Conservation (phyloP, 1,284 basidiomycete species). For the Malassezia brasiliensis region DNA sequence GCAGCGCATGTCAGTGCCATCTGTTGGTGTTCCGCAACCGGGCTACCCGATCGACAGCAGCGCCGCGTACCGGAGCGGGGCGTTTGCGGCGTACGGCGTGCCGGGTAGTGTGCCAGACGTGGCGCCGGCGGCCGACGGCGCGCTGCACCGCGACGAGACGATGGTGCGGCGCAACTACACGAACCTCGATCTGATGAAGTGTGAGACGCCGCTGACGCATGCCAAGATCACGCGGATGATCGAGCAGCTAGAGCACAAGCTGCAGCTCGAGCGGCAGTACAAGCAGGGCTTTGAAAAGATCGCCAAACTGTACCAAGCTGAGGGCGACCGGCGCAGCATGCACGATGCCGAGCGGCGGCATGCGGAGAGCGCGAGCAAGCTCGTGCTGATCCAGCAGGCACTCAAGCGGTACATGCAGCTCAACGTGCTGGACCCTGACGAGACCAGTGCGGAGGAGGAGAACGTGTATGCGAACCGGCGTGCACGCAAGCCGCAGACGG, state of each 20-base stretch:
- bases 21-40: not conserved
- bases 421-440: constrained; percentile 74
- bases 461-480: constrained; percentile 61
- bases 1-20: not conserved
- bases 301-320: constrained; percentile 75
- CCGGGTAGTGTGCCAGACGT: not conserved
- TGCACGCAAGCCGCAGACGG: constrained; percentile 83
- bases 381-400: constrained; percentile 79
- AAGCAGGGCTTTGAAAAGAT: constrained; percentile 98
- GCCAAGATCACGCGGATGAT: constrained; percentile 97
- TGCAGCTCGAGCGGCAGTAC: constrained; percentile 96
- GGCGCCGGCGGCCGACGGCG: not conserved
- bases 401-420: constrained; percentile 93
- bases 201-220: constrained; percentile 89
- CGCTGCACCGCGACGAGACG: not conserved
- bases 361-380: constrained; percentile 90
- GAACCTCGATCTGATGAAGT: constrained; percentile 74
- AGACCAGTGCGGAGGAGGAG: constrained; percentile 53
- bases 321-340: constrained; percentile 68
- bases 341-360: constrained; percentile 82
- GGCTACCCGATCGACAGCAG: constrained; percentile 16
- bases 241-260: constrained; percentile 97
- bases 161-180: constrained; percentile 6
- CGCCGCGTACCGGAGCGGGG: constrained; percentile 13
- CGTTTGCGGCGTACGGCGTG: not conserved